These are phyloP conservation scores for Apiospora kogelbergensis DNA, from an alignment of 2,329 filamentous ascomycete species.

Conservation along the genomic window DNA sequence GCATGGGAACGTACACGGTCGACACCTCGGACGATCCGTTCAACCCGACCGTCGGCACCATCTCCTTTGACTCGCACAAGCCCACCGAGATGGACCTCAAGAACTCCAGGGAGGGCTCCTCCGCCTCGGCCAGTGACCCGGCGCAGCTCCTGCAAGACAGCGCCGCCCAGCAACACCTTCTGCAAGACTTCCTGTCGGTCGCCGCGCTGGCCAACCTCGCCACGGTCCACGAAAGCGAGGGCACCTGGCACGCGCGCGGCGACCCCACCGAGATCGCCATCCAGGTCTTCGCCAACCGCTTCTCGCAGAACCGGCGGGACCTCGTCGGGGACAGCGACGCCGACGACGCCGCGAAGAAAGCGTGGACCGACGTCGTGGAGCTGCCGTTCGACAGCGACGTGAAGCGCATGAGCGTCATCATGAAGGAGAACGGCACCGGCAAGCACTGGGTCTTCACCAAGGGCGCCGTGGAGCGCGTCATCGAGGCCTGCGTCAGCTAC, in stretches of 20 bases:
- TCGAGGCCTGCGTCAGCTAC: constrained; percentile 56
- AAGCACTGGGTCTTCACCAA: constrained; percentile 49
- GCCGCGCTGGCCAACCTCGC: constrained; percentile 58
- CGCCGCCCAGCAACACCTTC: constrained; percentile 35
- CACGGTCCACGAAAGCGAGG: constrained; percentile 41
- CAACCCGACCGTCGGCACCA: constrained; percentile 53
- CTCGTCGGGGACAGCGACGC: constrained; percentile 42
- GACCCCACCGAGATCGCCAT: constrained; percentile 73
- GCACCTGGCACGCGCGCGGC: constrained; percentile 59
- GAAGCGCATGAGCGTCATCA: constrained; percentile 74
- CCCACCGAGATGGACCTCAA: constrained; percentile 24
- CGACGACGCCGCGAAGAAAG: background rate
- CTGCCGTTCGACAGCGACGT: constrained; percentile 72
- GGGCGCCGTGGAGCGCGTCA: constrained; percentile 67
- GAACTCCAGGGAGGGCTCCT: constrained; percentile 24
- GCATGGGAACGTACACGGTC: constrained; percentile 56
- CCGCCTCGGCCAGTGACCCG: constrained; percentile 15
- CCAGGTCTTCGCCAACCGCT: constrained; percentile 68
- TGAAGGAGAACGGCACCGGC: constrained; percentile 40
- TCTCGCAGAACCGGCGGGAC: constrained; percentile 57
- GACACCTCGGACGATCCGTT: constrained; percentile 55
- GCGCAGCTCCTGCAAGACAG: constrained; percentile 36
- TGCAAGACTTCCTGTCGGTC: constrained; percentile 57
- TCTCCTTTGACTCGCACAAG: constrained; percentile 36
- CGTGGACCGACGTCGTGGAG: constrained; percentile 61